phyloP scores from a whole-genome alignment of 1,139 yeast genomes.

The Debaryomyces sp. region DNA sequence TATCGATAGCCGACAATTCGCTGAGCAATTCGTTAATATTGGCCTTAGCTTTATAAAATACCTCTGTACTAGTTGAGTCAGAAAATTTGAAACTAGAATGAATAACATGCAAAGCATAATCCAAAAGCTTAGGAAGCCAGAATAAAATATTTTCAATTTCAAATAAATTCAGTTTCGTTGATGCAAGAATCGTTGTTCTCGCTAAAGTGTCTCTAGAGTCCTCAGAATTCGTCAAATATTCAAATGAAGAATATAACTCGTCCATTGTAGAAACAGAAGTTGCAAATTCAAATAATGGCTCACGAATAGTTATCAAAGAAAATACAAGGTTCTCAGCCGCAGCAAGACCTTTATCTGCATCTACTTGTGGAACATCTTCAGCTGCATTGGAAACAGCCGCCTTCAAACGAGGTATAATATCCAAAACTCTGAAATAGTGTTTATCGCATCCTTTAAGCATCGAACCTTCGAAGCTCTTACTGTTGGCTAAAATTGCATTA shows the following conservation, averaged over 20 bases:
- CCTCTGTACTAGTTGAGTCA: conserved; percentile 11
- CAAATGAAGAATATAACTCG: conserved; percentile 17
- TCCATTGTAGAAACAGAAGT: conserved; percentile 10
- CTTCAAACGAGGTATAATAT: conserved; percentile 78
- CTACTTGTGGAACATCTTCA: conserved; percentile 76
- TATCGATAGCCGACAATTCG: conserved; percentile 14
- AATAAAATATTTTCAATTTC: conserved; percentile 19
- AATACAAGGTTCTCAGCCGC: conserved; percentile 74
- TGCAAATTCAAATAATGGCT: conserved; percentile 41
- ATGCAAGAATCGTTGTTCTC: conserved; percentile 20
- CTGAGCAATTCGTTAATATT: conserved; percentile 18
- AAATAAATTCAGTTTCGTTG: conserved; percentile 22
- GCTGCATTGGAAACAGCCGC: conserved; percentile 61
- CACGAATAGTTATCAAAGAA: conserved; percentile 52
- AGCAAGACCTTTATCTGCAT: conserved; percentile 76
- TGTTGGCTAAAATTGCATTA: conserved; percentile 59
- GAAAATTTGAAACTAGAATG: conserved; percentile 21
- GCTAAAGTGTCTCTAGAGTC: conserved; percentile 15
- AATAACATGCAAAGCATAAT: conserved; percentile 44
- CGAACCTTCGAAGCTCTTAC: conserved; percentile 46
- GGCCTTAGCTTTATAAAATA: conserved; percentile 25
- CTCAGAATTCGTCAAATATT: conserved; percentile 18
- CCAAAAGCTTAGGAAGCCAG: conserved; percentile 55
- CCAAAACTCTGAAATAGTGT: conserved; percentile 71
- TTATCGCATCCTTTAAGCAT: conserved; percentile 53